Evolutionary conservation across 2,329 filamentous ascomycete genomes (phyloP).

Genomic region (Bipolaris oryzae): DNA sequence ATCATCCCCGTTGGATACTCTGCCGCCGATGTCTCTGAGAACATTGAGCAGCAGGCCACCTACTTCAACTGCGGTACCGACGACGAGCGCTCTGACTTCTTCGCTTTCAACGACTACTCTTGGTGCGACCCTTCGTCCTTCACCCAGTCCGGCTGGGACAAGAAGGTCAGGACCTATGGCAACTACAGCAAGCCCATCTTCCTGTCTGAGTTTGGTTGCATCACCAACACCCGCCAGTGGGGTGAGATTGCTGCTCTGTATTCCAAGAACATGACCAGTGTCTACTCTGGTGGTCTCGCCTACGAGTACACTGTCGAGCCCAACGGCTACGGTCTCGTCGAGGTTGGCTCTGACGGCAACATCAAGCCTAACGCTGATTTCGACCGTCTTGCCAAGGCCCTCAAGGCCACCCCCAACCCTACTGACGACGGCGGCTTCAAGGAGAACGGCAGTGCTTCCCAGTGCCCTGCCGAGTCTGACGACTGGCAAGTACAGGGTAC

Average conservation of each 20-base stretch:
- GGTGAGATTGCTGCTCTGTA: conserved; percentile 80
- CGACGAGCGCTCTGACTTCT: conserved; percentile 85
- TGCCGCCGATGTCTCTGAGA: conserved; percentile 81
- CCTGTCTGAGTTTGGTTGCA: conserved; percentile 93
- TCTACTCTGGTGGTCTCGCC: conserved; percentile 94
- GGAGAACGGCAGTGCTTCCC: conserved; percentile 57
- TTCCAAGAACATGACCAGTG: conserved; percentile 77
- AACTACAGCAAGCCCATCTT: conserved; percentile 64
- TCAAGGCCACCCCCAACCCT: conserved; percentile 58
- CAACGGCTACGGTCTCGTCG: conserved; percentile 78
- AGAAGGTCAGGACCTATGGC: conserved; percentile 46
- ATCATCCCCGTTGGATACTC: conserved; percentile 79
- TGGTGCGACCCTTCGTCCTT: conserved; percentile 69
- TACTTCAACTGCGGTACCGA: conserved; percentile 95
- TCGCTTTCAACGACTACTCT: conserved; percentile 88
- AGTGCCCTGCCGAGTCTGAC: conserved; percentile 59
- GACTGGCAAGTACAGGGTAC: conserved; percentile 62
- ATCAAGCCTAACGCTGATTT: conserved; percentile 70
- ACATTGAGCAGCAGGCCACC: conserved; percentile 81
- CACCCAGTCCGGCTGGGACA: conserved; percentile 74
- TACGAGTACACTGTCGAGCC: conserved; percentile 82
- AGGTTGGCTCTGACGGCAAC: conserved; percentile 59
- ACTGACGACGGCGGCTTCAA: conserved; percentile 64
- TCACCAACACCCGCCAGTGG: conserved; percentile 80
- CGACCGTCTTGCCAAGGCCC: conserved; percentile 58